These are phyloP conservation scores for Mycena indigotica DNA, from an alignment of 768 basidiomycete genomes.

Conservation along the genomic window DNA sequence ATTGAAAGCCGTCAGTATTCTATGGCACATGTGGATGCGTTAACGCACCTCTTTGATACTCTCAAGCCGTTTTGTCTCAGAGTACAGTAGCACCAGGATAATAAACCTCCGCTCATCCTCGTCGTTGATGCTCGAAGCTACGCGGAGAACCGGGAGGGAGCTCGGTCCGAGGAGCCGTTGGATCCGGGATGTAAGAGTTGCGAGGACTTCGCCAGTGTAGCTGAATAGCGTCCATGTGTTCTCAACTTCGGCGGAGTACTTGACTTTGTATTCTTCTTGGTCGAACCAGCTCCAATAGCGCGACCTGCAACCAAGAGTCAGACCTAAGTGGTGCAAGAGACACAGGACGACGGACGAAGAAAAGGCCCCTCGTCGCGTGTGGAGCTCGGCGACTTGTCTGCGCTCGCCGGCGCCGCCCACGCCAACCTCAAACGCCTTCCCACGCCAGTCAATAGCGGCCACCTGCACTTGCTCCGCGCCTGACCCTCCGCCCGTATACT, in stretches of 20 bases:
- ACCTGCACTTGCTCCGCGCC: not conserved
- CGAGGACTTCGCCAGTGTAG: slow-evolving; percentile 10
- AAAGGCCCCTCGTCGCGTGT: slow-evolving; percentile 7
- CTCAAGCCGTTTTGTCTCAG: slow-evolving; percentile 17
- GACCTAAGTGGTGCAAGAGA: not conserved
- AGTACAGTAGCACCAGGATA: slow-evolving; percentile 17
- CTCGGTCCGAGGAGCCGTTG: slow-evolving; percentile 2
- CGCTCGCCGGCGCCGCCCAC: not conserved
- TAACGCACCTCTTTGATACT: slow-evolving; percentile 11
- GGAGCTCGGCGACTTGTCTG: not conserved
- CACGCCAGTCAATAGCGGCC: slow-evolving; percentile 9
- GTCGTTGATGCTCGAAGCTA: slow-evolving; percentile 3
- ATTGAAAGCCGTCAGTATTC: too few relatives aligned
- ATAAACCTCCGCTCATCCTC: slow-evolving; percentile 18
- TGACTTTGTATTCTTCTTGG: slow-evolving; percentile 17
- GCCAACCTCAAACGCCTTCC: slow-evolving; percentile 7
- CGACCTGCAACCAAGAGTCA: not conserved
- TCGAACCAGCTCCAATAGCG: slow-evolving; percentile 21
- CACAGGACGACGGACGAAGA: slow-evolving; percentile 6
- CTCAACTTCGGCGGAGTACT: slow-evolving; percentile 11
- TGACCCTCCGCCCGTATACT: not conserved
- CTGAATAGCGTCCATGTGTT: slow-evolving; percentile 18
- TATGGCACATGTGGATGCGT: too few relatives aligned
- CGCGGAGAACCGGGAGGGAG: slow-evolving; percentile 1
- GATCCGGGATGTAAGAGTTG: slow-evolving; percentile 13